Percentiles rank a stretch among this genome's conserved stretches.
phyloP scores from a whole-genome alignment of 2,329 filamentous ascomycete species.

The Monilinia fructigena region DNA sequence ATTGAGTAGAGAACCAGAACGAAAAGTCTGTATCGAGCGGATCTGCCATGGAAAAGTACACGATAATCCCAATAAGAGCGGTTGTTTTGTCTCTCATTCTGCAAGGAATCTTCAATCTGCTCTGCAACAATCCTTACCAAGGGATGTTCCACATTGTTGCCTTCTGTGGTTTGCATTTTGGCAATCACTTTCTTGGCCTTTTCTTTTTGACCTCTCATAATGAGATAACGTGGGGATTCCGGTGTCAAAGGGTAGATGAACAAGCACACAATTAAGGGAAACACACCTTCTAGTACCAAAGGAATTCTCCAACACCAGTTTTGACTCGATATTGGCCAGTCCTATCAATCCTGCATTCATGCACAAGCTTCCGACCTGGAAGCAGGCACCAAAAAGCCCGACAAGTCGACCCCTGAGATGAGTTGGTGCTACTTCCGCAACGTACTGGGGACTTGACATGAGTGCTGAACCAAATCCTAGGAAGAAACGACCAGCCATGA shows the following conservation, averaged over 20 bases:
- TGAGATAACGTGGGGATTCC: constrained; percentile 43
- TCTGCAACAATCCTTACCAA: constrained; percentile 33
- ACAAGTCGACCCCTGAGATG: constrained; percentile 50
- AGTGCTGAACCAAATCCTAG: constrained; percentile 34
- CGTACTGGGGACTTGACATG: constrained; percentile 44
- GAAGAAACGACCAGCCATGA: constrained; percentile 35
- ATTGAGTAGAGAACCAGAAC: constrained; percentile 46
- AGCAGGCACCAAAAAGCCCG: constrained; percentile 48
- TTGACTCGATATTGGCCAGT: constrained; percentile 30
- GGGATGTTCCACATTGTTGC: constrained; percentile 35
- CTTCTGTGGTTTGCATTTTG: constrained; percentile 47
- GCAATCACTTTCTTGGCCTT: constrained; percentile 44
- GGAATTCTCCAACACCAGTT: constrained; percentile 27
- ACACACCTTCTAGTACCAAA: constrained; percentile 40
- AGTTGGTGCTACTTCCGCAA: constrained; percentile 48
- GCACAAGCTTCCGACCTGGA: constrained; percentile 45
- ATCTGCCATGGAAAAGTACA: constrained; percentile 46
- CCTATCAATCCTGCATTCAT: constrained; percentile 44
- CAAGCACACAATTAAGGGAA: constrained; percentile 37
- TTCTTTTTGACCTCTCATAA: constrained; percentile 40
- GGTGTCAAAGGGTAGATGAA: constrained; percentile 37
- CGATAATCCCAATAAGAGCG: constrained; percentile 48
- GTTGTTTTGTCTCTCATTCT: constrained; percentile 27
- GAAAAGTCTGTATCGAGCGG: constrained; percentile 46
- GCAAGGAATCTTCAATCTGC: constrained; percentile 38